Conservation (phyloP, 1,284 basidiomycete genomes). For the Afroboletus lepidellus region DNA sequence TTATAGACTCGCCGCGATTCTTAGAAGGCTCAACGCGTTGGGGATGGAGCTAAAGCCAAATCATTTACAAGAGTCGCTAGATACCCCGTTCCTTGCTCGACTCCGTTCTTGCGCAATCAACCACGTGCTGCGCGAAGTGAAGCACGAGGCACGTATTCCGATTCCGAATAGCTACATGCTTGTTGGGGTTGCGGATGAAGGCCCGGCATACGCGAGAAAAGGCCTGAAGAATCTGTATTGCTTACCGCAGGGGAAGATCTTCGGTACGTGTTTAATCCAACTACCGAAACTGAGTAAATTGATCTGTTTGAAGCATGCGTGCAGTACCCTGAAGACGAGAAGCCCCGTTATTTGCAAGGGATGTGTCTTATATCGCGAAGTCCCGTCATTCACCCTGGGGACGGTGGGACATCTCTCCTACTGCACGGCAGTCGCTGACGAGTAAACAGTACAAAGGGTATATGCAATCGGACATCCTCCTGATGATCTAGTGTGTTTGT, state of each 20-base stretch:
- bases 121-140: constrained; percentile 64
- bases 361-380: constrained; percentile 59
- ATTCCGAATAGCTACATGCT: constrained; percentile 64
- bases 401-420: constrained; percentile 43
- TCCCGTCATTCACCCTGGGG: constrained; percentile 68
- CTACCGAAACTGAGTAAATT: constrained; percentile 8
- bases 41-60: constrained; percentile 47
- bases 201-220: constrained; percentile 51
- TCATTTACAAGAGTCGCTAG: constrained; percentile 36
- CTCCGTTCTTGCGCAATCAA: constrained; percentile 56
- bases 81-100: constrained; percentile 57
- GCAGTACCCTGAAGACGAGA: constrained; percentile 43
- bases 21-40: constrained; percentile 48
- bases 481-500: constrained; percentile 51
- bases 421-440: constrained; percentile 1
- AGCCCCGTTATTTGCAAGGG: constrained; percentile 54
- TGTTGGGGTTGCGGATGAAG: constrained; percentile 77
- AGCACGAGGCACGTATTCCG: constrained; percentile 67
- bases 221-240: constrained; percentile 51
- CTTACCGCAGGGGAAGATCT: constrained; percentile 55
- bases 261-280: constrained; percentile 41
- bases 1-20: constrained; percentile 49
- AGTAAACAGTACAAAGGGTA: constrained; percentile 58
- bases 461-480: constrained; percentile 71
- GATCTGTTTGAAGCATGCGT: constrained; percentile 51